A percentile compares a stretch with the other conserved stretches of the same genome.
These are phyloP conservation scores for Lodderomyces oxycetoniae DNA, from an alignment of 1,139 yeast species.

Conservation along the genomic window DNA sequence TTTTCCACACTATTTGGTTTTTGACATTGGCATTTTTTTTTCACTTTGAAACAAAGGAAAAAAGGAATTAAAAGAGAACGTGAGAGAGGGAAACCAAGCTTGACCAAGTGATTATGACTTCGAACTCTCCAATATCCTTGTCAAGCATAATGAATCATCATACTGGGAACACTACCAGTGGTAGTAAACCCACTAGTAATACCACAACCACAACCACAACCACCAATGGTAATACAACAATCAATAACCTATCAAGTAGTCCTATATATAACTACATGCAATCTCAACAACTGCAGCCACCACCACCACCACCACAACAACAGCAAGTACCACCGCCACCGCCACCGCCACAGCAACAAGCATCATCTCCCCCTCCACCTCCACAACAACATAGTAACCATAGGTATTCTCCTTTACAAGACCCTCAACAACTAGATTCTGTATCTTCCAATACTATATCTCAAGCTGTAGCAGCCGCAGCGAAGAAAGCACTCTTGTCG, in stretches of 20 bases:
- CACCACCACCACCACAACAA: too few relatives aligned
- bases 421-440: conserved; percentile 3
- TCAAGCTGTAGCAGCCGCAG: conserved; percentile 2
- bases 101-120: neutral
- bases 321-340: conserved; percentile 1
- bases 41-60: too few relatives aligned
- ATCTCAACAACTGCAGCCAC: neutral
- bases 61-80: neutral
- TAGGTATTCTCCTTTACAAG: neutral
- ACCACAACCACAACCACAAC: too few relatives aligned
- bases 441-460: conserved; percentile 1
- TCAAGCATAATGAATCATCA: neutral
- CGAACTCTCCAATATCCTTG: neutral
- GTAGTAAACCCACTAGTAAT: neutral
- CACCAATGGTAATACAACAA: neutral
- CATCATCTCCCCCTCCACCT: neutral
- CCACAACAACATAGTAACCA: conserved; percentile 1
- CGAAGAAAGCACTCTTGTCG: conserved; percentile 41
- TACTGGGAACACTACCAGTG: neutral
- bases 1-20: too few relatives aligned
- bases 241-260: neutral
- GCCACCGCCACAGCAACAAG: conserved; percentile 3
- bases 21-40: too few relatives aligned
- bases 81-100: neutral
- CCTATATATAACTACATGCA: conserved; percentile 6